Base-by-base conservation (phyloP, 23 red algal species). In the Gracilaria domingensis region DNA sequence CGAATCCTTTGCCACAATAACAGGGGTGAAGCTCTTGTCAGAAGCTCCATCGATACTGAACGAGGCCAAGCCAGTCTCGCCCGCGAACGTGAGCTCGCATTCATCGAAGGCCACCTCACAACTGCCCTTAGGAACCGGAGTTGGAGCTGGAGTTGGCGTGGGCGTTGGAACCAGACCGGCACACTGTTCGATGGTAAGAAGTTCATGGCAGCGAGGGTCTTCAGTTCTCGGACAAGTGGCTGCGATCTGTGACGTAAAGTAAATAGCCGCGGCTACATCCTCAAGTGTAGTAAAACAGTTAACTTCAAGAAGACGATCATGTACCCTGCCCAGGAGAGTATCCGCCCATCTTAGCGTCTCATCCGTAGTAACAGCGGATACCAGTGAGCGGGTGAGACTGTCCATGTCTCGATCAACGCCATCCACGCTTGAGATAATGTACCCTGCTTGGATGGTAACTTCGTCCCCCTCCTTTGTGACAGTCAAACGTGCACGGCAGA, bases 81-180 rank as follows among this genome's bases (percentile, higher is more conserved):
- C 65, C 8, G 8, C 1, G 65, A 70, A 70, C n/a, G 65, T 70
- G 20, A 70, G 36, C 29, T 70, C 65, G 35, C 65, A 70, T 70
- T 70, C 65, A 18, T 70, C 65, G 35, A 70, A 70, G 26, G 65
- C 65, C 65, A 20, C 23, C 55, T 59, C 8, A 59, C 55, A 59
- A 24, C 55, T 59, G 55, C 23, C 55, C 55, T 23, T 23, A 18
- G 55, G 55, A 59, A 18, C 55, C 3, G 55, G 11, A 59, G 3
- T 20, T 59, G 55, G 14, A n/a, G n/a, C n/a, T n/a, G n/a, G n/a
- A n/a, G n/a, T n/a, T n/a, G n/a, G n/a, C n/a, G n/a, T n/a, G n/a
- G n/a, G n/a, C n/a, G n/a, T n/a, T n/a, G n/a, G n/a, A n/a, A n/a
- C n/a, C n/a, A n/a, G n/a, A n/a, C n/a, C n/a, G n/a, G n/a, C n/a